Conservation (phyloP, 2,329 filamentous ascomycete species). For the Lasiodiplodia hormozganensis region DNA sequence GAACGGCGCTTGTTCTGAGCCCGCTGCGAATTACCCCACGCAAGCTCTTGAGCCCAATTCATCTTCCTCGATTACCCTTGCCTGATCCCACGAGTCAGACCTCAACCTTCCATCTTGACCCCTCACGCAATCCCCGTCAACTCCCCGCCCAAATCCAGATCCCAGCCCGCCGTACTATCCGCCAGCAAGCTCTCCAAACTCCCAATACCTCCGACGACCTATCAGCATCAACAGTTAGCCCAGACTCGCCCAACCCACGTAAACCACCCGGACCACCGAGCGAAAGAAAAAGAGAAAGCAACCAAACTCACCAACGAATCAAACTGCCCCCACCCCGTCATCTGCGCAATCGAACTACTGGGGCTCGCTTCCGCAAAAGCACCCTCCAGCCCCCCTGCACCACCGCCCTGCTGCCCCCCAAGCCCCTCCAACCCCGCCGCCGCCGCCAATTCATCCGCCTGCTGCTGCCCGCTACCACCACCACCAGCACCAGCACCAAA, state of each 20-base stretch:
- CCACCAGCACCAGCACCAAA: background rate
- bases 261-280: no score
- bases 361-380: conserved; percentile 7
- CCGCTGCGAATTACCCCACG: no score
- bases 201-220: conserved; percentile 18
- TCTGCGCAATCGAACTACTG: conserved; percentile 42
- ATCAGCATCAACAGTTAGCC: no score
- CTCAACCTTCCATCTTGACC: no score
- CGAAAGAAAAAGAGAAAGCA: background rate
- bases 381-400: background rate
- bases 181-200: conserved; percentile 19
- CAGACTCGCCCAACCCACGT: no score
- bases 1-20: no score
- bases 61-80: no score
- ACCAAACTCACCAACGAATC: conserved; percentile 45
- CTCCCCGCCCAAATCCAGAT: conserved; percentile 5
- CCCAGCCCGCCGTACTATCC: background rate
- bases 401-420: background rate
- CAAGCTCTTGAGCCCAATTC: no score
- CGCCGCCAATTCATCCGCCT: background rate
- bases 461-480: background rate
- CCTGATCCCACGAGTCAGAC: no score
- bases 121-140: background rate
- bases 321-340: conserved; percentile 48
- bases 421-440: background rate